Base-by-base conservation (phyloP, 805 yeast genomes). In the Ogataea methylovora region DNA sequence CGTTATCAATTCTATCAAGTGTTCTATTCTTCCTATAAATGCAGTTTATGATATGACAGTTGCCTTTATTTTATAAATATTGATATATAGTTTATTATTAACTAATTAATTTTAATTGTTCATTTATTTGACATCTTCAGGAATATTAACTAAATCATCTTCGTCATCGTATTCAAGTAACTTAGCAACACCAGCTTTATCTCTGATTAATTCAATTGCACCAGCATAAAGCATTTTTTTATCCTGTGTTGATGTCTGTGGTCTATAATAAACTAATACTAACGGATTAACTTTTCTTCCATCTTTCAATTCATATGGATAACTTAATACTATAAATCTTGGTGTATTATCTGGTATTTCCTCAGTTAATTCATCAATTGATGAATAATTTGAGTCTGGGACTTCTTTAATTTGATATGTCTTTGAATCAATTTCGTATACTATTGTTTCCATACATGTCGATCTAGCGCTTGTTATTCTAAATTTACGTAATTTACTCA, bases 201-300 rank as follows among this genome's bases (percentile, higher is more conserved):
- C 77, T 55, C 90, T 70, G 37, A 88, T 69, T 43, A 80, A 59
- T 53, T 88, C 96, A 16, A 84, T 73, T 2, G 95, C 94, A 4
- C 92, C 94, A 1, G 96, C 97, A 48, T 86, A 87, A 32, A 84
- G 60, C 97, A 87, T 88, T 55, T 81, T 78, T 49, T 72, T 66
- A 36, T 82, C 84, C 52, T 81, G 90, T 13, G 84, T 80, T n/a
- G 85, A 69, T 0, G 94, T 85, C 18, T 79, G 80, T 4, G 97
- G 97, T 40, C 84, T 71, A 79, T 88, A 88, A 56, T 86, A 88
- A n/a, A 88, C 46, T 52, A 88, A 56, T 2, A 87, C 84, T 41
- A 82, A 68, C 3, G 95, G 96, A 8, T 74, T 68, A 30, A 76
- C 70, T 48, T 72, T 68, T 36, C 94, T 67, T 0, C 94, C 95